These are phyloP conservation scores for Telfairia occidentalis DNA, from an alignment of 331 rosid species.

Conservation along the genomic window DNA sequence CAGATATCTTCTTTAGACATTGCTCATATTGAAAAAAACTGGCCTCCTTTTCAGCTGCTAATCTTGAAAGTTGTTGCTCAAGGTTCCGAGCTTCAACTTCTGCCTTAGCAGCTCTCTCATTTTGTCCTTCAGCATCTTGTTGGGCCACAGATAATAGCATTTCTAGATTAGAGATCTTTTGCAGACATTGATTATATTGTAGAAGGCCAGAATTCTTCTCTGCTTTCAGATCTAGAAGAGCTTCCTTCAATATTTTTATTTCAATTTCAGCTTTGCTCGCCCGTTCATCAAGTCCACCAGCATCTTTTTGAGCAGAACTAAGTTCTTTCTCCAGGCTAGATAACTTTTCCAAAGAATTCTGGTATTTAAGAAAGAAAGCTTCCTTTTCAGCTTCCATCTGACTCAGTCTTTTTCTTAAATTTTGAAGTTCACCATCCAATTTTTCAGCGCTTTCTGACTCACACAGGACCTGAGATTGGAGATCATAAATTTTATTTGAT, in stretches of 20 bases:
- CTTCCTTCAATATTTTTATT: slow-evolving; percentile 63
- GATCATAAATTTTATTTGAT: slow-evolving; percentile 35
- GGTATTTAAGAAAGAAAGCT: slow-evolving; percentile 52
- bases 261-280: slow-evolving; percentile 85
- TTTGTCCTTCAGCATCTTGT: slow-evolving; percentile 37
- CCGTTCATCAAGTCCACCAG: slow-evolving; percentile 63
- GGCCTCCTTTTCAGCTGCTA: slow-evolving; percentile 60
- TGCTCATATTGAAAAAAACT: slow-evolving; percentile 45
- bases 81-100: slow-evolving; percentile 49
- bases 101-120: slow-evolving; percentile 47
- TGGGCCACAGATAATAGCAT: slow-evolving; percentile 36
- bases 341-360: slow-evolving; percentile 58
- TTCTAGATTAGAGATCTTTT: slow-evolving; percentile 58
- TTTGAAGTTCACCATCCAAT: slow-evolving; percentile 57
- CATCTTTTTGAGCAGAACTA: slow-evolving; percentile 39
- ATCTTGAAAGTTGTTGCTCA: slow-evolving; percentile 42
- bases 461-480: background rate
- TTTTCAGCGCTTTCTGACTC: slow-evolving; percentile 31
- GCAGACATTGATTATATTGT: slow-evolving; percentile 52
- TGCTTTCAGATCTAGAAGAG: slow-evolving; percentile 44
- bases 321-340: slow-evolving; percentile 60
- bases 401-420: slow-evolving; percentile 41
- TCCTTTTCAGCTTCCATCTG: slow-evolving; percentile 70
- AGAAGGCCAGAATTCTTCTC: slow-evolving; percentile 62
- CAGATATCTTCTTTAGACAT: slow-evolving; percentile 51